Evolutionary conservation across 164 flowering plant species (phyloP), one percentile per base, ranked within the genome.

Genomic region (Dillenia turbinata): DNA sequence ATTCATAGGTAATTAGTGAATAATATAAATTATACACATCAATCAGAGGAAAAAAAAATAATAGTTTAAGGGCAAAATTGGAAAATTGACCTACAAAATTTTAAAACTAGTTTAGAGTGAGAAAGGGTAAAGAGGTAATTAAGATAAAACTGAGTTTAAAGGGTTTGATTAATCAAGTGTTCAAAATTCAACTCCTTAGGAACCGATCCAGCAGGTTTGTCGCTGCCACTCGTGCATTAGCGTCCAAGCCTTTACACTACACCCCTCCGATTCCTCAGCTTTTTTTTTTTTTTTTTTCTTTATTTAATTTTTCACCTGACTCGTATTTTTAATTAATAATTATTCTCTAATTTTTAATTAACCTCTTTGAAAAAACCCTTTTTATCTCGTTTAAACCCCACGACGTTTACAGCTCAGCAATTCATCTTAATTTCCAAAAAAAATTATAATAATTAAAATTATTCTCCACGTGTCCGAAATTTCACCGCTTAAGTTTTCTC

Each of bases 151-250:
- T 14, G n/a, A 47, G 57, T 53, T 52, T 48, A 45, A 26, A 26
- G 33, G 2, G 33, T 26, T 26, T 43, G 8, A 19, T 19, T 61
- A 59, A 70, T 62, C 60, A 73, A 59, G 59, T 53, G 68, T 72
- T 74, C 59, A 72, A 62, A 67, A 76, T 71, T 75, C 70, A 79
- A 71, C 78, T 33, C 86, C 84, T 76, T 66, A 78, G 75, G 85
- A 83, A 84, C 60, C 86, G 85, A 84, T 81, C 88, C 55, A 77
- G 89, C 88, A 75, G 78, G 81, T 75, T 87, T 87, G 80, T 74
- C 82, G 85, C 82, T 77, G 76, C 49, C 71, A 63, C 77, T 70
- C 56, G 70, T 72, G 83, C 78, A 82, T 82, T 71, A 77, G 69
- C 69, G 72, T 79, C 87, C 83, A 83, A 77, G 77, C 54, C 64